Base-by-base conservation (phyloP, 129 eudicot species). In the Glebionis coronaria region DNA sequence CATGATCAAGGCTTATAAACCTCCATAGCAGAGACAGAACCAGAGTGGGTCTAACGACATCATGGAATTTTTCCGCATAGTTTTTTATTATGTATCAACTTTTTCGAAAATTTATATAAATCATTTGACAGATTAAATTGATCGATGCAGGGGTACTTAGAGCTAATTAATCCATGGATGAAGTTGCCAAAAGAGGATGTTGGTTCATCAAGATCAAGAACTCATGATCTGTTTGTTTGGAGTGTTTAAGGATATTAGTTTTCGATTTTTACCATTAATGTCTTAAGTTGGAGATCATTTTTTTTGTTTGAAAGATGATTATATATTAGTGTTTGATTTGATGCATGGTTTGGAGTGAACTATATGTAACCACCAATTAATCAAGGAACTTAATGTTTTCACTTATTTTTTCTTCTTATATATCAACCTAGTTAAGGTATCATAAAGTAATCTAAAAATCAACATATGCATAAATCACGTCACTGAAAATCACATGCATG, bases 191-290 rank as follows among this genome's bases (percentile, higher is more conserved):
- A 8, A 35, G 42, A 35, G 42, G 42, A 35, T 35, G 42, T 6
- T 35, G 42, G 42, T 35, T 13, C 87, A 79, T 76, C 77, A 82
- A 77, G 85, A 79, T 68, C 69, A 60, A 60, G 42, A 67, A 68
- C 50, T 76, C 25, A 23, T 23, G 25, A 23, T 23, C 70, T 56
- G 56, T 63, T 70, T 47, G 71, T 56, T 76, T 81, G 78, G 78
- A 76, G 53, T 72, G 73, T 29, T 75, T 51, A 75, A 59, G 62
- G 28, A 31, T 19, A 44, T 68, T 61, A 61, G 13, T 25, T 75
- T 75, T 42, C 67, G 69, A 57, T 72, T 62, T 50, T 68, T 76
- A 73, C 62, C 67, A 44, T 73, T 63, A 19, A 23, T 38, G 73
- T 67, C 68, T 58, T 6, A 15, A 21, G 19, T 53, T 53, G 2